A percentile compares a stretch with the other conserved stretches of the same genome.
Conservation (phyloP, 2,329 filamentous ascomycete species). For the Alternaria solani region DNA sequence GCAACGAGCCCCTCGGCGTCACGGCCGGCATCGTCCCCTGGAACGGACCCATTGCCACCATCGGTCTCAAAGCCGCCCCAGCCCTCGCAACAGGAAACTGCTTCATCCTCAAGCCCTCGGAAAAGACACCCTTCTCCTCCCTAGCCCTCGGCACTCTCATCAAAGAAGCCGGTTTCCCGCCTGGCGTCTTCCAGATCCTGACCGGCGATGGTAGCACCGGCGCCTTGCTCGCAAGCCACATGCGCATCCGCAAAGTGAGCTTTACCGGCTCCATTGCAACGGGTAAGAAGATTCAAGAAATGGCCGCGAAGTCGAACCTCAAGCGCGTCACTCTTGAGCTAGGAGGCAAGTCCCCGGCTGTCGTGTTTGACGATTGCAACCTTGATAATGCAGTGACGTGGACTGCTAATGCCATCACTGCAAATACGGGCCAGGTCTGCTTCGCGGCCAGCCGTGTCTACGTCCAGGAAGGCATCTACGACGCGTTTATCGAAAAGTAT, state of each 20-base stretch:
- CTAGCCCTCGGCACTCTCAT: slow-evolving; percentile 45
- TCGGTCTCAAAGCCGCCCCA: slow-evolving; percentile 49
- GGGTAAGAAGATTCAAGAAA: slow-evolving; percentile 52
- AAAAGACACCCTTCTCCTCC: slow-evolving; percentile 47
- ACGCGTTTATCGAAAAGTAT: slow-evolving; percentile 49
- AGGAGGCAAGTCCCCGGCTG: slow-evolving; percentile 55
- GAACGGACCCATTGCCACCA: slow-evolving; percentile 52
- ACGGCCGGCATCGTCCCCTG: slow-evolving; percentile 55
- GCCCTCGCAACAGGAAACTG: slow-evolving; percentile 48
- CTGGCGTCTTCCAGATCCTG: slow-evolving; percentile 54
- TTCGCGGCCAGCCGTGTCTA: slow-evolving; percentile 50
- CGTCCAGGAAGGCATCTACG: slow-evolving; percentile 51
- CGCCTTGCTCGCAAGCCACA: slow-evolving; percentile 49
- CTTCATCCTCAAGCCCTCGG: slow-evolving; percentile 50
- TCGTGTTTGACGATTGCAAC: slow-evolving; percentile 56
- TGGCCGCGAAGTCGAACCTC: slow-evolving; percentile 53
- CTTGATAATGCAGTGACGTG: slow-evolving; percentile 53
- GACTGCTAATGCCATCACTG: slow-evolving; percentile 48
- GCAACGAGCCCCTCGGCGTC: slow-evolving; percentile 55
- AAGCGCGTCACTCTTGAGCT: slow-evolving; percentile 56
- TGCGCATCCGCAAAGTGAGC: slow-evolving; percentile 51
- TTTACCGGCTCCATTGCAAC: slow-evolving; percentile 54
- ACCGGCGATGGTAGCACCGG: slow-evolving; percentile 51
- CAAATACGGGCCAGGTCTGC: slow-evolving; percentile 52
- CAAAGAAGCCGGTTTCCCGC: slow-evolving; percentile 50